Evolutionary conservation across 305 asterid genomes (phyloP).

Genomic region (Fraxinus nigra): DNA sequence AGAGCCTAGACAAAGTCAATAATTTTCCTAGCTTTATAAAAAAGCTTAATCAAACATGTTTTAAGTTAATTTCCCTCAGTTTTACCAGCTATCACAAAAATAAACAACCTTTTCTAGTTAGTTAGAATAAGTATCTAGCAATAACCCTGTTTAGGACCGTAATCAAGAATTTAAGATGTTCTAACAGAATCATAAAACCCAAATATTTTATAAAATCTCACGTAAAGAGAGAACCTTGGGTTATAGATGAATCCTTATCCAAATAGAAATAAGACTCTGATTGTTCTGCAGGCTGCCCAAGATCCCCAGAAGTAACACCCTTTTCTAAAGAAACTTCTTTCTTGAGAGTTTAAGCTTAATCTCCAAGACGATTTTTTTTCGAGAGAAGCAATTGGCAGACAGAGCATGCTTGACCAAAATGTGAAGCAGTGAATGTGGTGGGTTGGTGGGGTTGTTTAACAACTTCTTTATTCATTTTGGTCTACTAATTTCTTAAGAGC

Average conservation of each 20-base stretch:
- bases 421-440: not conserved
- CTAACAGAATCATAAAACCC: not conserved
- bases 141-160: not conserved
- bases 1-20: not conserved
- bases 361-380: not conserved
- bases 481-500: not conserved
- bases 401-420: not conserved
- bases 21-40: not conserved
- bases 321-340: not conserved
- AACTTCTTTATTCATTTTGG: not conserved
- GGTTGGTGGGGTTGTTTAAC: not conserved
- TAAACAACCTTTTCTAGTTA: not conserved
- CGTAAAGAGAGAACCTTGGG: slow-evolving; percentile 15
- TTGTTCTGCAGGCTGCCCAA: slow-evolving; percentile 1
- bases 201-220: not conserved
- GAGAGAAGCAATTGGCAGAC: not conserved
- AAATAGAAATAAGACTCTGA: slow-evolving; percentile 9
- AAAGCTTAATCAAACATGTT: not conserved
- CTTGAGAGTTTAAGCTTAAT: not conserved
- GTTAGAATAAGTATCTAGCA: not conserved
- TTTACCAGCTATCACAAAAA: not conserved
- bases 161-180: slow-evolving; percentile 7
- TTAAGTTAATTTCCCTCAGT: not conserved
- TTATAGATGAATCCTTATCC: not conserved
- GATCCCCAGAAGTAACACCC: not conserved